Evolutionary conservation across 169 alveolate species (phyloP), one percentile per base, ranked within the genome.

Genomic region (Plasmodium inui): DNA sequence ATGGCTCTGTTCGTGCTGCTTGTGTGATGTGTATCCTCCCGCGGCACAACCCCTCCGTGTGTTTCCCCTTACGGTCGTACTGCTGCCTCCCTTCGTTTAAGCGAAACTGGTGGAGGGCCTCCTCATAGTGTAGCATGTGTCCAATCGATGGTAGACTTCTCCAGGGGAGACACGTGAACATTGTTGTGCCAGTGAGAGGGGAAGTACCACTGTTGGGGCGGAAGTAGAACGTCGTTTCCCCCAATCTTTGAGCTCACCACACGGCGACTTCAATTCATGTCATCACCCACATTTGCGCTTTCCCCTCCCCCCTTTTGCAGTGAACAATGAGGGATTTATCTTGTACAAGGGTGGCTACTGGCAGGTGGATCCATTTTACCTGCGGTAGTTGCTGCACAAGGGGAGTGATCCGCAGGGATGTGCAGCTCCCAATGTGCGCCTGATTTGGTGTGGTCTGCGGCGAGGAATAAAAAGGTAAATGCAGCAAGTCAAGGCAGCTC

Each of bases 321-420:
- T 89, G 28, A 89, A 89, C 83, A 81, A 89, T 30, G 94, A 89
- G 22, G 94, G 94, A 0, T 89, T 89, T 34, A 89, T 89, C 34
- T 41, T 89, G 32, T 80, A 89, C 34, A 89, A 89, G 70, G 94
- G 94, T 17, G 76, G 80, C 12, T 73, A 80, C 83, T 89, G 94
- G 94, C 55, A 89, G 83, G 94, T 89, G 28, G 94, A 89, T 17
- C 28, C 84, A 7, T 89, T 89, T 39, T 89, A 89, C 70, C 55
- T 89, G 41, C 44, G 41, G 26, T 89, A 67, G 41, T 6, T 1
- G 14, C 1, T 14, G 55, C 37, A 32, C 22, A 32, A 32, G 32
- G 30, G 44, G 17, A 37, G 82, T 55, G 39, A 17, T 6, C 39
- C 50, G 28, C 82, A 61, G 6, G 37, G 14, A 9, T 26, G 37